Base-by-base conservation (phyloP, 1,139 yeast genomes). In the Hemisphaericaspora xylofermentans region DNA sequence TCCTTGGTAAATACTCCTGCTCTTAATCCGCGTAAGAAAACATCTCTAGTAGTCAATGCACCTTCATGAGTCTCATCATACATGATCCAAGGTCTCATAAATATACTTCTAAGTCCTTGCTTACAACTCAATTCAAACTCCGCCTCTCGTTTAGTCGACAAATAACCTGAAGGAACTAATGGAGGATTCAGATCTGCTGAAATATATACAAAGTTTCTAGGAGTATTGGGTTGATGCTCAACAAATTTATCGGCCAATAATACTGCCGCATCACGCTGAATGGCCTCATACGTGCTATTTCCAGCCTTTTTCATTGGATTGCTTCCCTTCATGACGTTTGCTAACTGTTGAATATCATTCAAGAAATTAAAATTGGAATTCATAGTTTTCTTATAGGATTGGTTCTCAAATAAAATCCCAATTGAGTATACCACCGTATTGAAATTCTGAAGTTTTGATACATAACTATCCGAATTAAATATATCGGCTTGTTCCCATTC, bases 81-180 rank as follows among this genome's bases (percentile, higher is more conserved):
- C 93, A 89, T 84, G 48, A 88, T 78, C 0, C 95, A 94, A 0
- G 97, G 96, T 47, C 96, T 71, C 59, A 86, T 51, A 16, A 84
- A 59, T 2, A 88, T 78, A 0, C 84, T 65, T 43, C 94, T 71
- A 14, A 88, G 64, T 7, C 63, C 61, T 2, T 64, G 52, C 33
- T 71, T 60, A 44, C 68, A 62, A 15, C 68, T 49, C 36, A 87
- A 63, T 49, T 76, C 82, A 24, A 61, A 61, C 56, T 89, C 97
- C 0, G 96, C 94, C 44, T 75, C 81, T 49, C 96, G 67, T 56
- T 89, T 89, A 21, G 94, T 80, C 13, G 71, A 68, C 32, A 89
- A 78, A 58, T 89, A 89, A 2, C 81, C 88, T 0, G 66, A 55
- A 1, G 94, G 93, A 2, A 86, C 68, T 21, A 83, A 61, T 0